Evolutionary conservation across 2,329 filamentous ascomycete species (phyloP).

Genomic region (Aspergillus melleus): DNA sequence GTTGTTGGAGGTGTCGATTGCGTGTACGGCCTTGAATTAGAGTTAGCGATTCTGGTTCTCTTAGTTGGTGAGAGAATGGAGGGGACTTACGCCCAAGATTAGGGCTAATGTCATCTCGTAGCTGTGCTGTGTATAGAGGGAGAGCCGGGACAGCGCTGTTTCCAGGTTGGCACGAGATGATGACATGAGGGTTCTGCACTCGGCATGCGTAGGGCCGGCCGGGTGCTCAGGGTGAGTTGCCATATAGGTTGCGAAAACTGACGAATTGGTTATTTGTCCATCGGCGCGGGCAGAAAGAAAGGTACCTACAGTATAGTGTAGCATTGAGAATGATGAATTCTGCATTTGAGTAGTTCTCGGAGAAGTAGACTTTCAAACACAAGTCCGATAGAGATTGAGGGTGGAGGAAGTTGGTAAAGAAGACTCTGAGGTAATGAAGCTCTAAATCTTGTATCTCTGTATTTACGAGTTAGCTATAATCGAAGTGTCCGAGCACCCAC

Average conservation of each 20-base stretch:
- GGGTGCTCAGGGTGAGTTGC: too few relatives aligned
- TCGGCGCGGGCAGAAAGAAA: too few relatives aligned
- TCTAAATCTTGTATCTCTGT: too few relatives aligned
- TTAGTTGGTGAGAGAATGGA: not conserved
- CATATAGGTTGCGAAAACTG: not conserved
- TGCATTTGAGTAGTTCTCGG: constrained; percentile 7
- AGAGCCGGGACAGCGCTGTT: constrained; percentile 4
- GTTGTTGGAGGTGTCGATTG: constrained; percentile 8
- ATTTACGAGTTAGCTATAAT: too few relatives aligned
- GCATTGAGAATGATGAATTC: constrained; percentile 14
- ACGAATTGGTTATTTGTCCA: not conserved
- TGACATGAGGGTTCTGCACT: not conserved
- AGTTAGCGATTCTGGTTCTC: not conserved
- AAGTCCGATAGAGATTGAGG: constrained; percentile 2
- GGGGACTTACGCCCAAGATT: constrained; percentile 8
- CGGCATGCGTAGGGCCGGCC: not conserved
- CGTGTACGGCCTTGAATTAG: constrained; percentile 1
- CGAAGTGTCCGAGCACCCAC: too few relatives aligned
- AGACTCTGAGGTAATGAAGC: too few relatives aligned
- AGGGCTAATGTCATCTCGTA: constrained; percentile 14
- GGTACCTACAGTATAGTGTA: too few relatives aligned
- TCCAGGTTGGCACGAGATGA: constrained; percentile 8
- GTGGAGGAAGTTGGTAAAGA: too few relatives aligned
- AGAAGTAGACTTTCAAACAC: constrained; percentile 15
- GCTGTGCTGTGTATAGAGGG: constrained; percentile 7